A percentile compares a stretch with the other conserved stretches of the same genome.
Conservation (phyloP, 352 stramenopile genomes). For the Globisporangium middletonii region DNA sequence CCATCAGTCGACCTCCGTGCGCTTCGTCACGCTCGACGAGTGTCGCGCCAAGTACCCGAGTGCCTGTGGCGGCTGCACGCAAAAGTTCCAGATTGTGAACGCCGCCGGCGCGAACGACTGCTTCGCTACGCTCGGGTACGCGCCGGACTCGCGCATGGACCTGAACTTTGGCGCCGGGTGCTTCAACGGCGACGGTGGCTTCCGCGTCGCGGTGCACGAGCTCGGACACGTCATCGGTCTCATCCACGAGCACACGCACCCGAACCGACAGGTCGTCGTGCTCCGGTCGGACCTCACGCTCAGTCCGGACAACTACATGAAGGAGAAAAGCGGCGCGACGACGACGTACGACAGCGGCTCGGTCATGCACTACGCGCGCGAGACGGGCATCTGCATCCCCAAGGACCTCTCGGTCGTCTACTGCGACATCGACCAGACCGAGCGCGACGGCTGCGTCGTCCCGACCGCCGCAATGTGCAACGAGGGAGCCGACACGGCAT, state of each 20-base stretch:
- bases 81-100: conserved; percentile 30
- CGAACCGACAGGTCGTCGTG: conserved; percentile 34
- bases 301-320: conserved; percentile 47
- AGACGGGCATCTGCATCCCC: conserved; percentile 36
- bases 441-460: conserved; percentile 16
- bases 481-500: background rate
- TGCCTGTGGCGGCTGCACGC: conserved; percentile 33
- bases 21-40: conserved; percentile 27
- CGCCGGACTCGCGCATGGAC: conserved; percentile 26
- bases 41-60: conserved; percentile 22
- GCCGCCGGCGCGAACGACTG: conserved; percentile 21
- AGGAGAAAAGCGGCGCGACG: conserved; percentile 18
- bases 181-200: conserved; percentile 35
- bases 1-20: conserved; percentile 24
- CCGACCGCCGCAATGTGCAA: conserved; percentile 16
- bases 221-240: conserved; percentile 36
- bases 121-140: conserved; percentile 38
- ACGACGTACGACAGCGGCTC: conserved; percentile 30
- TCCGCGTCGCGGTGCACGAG: conserved; percentile 34
- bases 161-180: conserved; percentile 38
- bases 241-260: conserved; percentile 45
- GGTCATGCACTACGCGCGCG: conserved; percentile 40
- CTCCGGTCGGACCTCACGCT: conserved; percentile 34
- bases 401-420: conserved; percentile 19
- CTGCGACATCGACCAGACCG: conserved; percentile 34